These are phyloP conservation scores for Biscogniauxia marginata DNA, from an alignment of 2,329 filamentous ascomycete genomes.

Conservation along the genomic window DNA sequence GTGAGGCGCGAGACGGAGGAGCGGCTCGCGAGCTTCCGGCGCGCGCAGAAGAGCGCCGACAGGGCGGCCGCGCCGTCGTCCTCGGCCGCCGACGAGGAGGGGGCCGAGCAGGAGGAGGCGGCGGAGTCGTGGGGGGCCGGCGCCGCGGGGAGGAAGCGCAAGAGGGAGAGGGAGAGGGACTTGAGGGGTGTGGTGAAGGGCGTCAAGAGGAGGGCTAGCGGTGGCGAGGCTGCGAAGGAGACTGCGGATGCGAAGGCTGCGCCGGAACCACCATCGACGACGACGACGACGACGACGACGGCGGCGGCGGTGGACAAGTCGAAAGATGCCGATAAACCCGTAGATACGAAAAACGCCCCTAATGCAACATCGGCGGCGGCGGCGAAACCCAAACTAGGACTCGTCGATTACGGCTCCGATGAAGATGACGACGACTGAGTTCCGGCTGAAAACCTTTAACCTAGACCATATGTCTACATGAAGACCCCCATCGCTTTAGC, in stretches of 20 bases:
- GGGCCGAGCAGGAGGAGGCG: slow-evolving; percentile 18
- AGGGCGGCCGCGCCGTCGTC: slow-evolving; percentile 5
- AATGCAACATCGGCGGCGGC: slow-evolving; percentile 5
- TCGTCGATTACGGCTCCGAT: slow-evolving; percentile 59
- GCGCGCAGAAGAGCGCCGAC: slow-evolving; percentile 40
- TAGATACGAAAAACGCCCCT: slow-evolving; percentile 3
- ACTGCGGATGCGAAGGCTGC: slow-evolving; percentile 26
- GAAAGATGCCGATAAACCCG: slow-evolving; percentile 6
- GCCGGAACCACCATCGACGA: too few species aligned
- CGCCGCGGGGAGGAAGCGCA: slow-evolving; percentile 36
- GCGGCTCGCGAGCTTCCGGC: slow-evolving; percentile 54
- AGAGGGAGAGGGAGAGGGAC: slow-evolving; percentile 38
- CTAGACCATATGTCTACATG: too few species aligned
- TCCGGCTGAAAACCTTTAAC: background rate
- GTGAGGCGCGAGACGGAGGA: slow-evolving; percentile 56
- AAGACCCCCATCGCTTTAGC: too few species aligned
- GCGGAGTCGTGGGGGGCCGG: slow-evolving; percentile 32
- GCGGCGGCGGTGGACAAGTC: slow-evolving; percentile 11
- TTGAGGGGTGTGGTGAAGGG: slow-evolving; percentile 25
- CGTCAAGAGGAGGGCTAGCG: slow-evolving; percentile 38
- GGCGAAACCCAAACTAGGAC: slow-evolving; percentile 34
- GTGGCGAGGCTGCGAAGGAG: slow-evolving; percentile 31
- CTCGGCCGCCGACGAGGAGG: slow-evolving; percentile 8
- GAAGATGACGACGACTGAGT: slow-evolving; percentile 47
- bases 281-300: too few species aligned